Percentiles rank a stretch among this genome's conserved stretches.
Evolutionary conservation across 352 stramenopile species (phyloP).

Genomic region (Thraustotheca clavata): DNA sequence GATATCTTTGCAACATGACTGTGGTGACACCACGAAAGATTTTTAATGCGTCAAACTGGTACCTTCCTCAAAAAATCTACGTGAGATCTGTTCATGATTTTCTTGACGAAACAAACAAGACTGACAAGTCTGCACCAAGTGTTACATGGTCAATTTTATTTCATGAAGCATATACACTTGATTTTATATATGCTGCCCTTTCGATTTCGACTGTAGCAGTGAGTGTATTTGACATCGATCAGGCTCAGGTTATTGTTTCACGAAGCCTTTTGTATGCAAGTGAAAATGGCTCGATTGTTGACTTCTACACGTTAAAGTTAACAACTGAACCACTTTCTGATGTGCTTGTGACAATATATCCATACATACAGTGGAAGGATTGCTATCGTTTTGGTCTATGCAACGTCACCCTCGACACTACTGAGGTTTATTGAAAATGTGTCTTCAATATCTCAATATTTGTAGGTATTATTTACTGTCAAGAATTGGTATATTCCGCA

Average conservation of each 20-base stretch:
- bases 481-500: constrained; percentile 56
- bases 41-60: constrained; percentile 66
- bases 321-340: constrained; percentile 50
- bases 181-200: constrained; percentile 48
- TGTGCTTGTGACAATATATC: constrained; percentile 52
- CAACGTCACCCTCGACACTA: constrained; percentile 47
- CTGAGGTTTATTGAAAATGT: not conserved
- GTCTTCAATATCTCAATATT: not conserved
- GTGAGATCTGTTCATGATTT: constrained; percentile 48
- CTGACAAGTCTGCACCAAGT: constrained; percentile 24
- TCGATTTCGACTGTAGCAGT: constrained; percentile 33
- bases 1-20: constrained; percentile 73
- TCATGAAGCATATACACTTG: constrained; percentile 52
- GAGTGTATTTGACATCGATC: constrained; percentile 49
- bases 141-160: constrained; percentile 54
- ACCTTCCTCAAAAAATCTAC: constrained; percentile 38
- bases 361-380: constrained; percentile 59
- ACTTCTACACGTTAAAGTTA: constrained; percentile 42
- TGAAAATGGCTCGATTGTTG: constrained; percentile 37
- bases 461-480: constrained; percentile 52
- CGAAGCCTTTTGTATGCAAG: constrained; percentile 41
- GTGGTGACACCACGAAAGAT: constrained; percentile 63
- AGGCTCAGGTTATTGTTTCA: constrained; percentile 50
- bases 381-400: constrained; percentile 70
- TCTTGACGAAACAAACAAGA: constrained; percentile 40